Evolutionary conservation across 2,329 filamentous ascomycete genomes (phyloP).

Genomic region (Alternaria ethzedia): DNA sequence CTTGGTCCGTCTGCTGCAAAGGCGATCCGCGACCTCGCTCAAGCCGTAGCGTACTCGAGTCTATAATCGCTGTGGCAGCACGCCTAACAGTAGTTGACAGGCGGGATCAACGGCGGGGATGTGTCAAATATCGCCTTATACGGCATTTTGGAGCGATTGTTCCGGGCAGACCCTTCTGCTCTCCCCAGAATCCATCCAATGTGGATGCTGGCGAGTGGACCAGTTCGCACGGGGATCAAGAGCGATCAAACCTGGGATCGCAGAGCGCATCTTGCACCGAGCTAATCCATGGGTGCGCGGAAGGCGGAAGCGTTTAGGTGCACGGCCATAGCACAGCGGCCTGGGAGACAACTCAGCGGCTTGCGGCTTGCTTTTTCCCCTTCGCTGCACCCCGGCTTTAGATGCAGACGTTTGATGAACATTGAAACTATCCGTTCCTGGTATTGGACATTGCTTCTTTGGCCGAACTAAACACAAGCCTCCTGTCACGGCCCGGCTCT

Average conservation of each 20-base stretch:
- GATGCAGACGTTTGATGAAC: conserved; percentile 39
- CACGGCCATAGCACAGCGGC: conserved; percentile 33
- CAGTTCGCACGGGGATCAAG: conserved; percentile 24
- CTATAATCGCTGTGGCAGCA: conserved; percentile 18
- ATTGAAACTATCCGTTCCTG: conserved; percentile 37
- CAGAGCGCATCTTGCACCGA: conserved; percentile 29
- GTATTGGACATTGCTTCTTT: conserved; percentile 37
- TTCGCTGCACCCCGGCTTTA: conserved; percentile 35
- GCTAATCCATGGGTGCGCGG: conserved; percentile 32
- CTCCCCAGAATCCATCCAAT: conserved; percentile 23
- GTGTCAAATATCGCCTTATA: conserved; percentile 25
- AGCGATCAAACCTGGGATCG: conserved; percentile 25
- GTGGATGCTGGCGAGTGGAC: conserved; percentile 23
- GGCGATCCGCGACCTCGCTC: conserved; percentile 34
- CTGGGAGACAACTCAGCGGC: conserved; percentile 27
- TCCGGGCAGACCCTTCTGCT: conserved; percentile 15
- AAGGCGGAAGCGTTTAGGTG: conserved; percentile 43
- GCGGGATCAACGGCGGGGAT: conserved; percentile 43
- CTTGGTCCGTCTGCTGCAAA: conserved; percentile 35
- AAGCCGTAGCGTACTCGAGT: conserved; percentile 19
- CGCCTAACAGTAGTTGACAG: conserved; percentile 30
- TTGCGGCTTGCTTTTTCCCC: conserved; percentile 37
- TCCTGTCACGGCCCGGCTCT: conserved; percentile 37
- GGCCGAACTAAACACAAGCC: conserved; percentile 37
- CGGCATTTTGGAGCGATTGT: conserved; percentile 28